Evolutionary conservation across 2,329 filamentous ascomycete genomes (phyloP).

Genomic region (Aspergillus eucalypticola): DNA sequence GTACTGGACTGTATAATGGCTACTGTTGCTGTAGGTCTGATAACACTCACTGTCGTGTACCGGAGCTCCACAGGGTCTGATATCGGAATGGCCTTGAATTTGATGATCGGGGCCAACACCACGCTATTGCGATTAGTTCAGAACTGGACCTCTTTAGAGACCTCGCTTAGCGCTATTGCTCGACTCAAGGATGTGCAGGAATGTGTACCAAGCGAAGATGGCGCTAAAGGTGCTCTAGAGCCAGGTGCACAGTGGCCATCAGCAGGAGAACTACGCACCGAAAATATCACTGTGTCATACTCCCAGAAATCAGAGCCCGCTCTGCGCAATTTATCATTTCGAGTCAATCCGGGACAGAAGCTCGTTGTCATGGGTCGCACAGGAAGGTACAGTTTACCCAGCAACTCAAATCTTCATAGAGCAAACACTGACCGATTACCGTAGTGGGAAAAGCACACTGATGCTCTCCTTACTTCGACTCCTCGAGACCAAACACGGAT

Average conservation of each 20-base stretch:
- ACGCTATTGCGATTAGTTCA: slow-evolving; percentile 45
- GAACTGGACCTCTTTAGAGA: slow-evolving; percentile 56
- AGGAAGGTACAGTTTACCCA: neutral
- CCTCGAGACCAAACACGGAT: neutral
- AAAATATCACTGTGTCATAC: neutral
- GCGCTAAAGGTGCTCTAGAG: neutral
- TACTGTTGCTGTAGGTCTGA: neutral
- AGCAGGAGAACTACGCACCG: neutral
- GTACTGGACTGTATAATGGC: neutral
- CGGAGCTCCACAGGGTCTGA: slow-evolving; percentile 26
- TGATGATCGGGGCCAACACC: slow-evolving; percentile 49
- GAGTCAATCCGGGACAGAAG: neutral
- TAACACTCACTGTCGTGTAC: neutral
- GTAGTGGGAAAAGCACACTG: neutral
- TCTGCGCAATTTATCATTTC: neutral
- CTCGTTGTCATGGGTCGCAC: slow-evolving; percentile 4
- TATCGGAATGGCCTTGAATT: slow-evolving; percentile 49
- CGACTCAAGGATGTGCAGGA: neutral
- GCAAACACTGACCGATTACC: too few relatives aligned
- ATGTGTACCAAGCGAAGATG: neutral
- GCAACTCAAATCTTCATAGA: too few relatives aligned
- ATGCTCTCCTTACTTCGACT: neutral
- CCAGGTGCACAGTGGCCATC: neutral
- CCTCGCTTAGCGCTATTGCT: slow-evolving; percentile 53
- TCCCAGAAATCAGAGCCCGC: neutral